Percentiles rank a stretch among this genome's conserved stretches.
phyloP scores from a whole-genome alignment of 352 stramenopile species.

The Pythium plurisporium region DNA sequence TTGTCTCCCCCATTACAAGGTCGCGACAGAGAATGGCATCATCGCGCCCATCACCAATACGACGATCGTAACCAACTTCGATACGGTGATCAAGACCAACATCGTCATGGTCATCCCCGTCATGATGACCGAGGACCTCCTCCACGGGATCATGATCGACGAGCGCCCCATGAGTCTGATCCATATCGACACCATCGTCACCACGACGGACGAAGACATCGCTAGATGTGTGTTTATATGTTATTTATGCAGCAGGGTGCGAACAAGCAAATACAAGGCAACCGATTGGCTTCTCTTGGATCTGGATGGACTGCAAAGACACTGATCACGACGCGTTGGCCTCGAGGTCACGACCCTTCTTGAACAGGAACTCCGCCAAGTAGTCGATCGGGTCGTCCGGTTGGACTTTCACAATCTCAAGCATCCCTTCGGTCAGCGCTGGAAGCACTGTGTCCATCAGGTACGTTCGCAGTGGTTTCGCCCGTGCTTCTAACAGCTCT shows the following conservation, averaged over 20 bases:
- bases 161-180: background rate
- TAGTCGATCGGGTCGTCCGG: conserved; percentile 86
- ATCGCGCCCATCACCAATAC: background rate
- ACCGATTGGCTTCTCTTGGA: background rate
- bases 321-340: conserved; percentile 1
- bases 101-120: background rate
- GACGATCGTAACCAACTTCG: background rate
- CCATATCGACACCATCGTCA: background rate
- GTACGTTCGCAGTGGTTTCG: conserved; percentile 76
- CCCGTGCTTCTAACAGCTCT: conserved; percentile 71
- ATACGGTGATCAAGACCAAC: background rate
- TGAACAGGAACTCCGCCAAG: conserved; percentile 83
- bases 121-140: background rate
- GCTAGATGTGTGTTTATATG: conserved; percentile 8
- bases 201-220: conserved; percentile 1
- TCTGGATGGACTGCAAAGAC: background rate
- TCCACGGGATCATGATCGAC: background rate
- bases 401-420: conserved; percentile 86
- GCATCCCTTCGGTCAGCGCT: conserved; percentile 78
- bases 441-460: conserved; percentile 84
- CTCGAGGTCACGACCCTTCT: conserved; percentile 65
- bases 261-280: conserved; percentile 5
- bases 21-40: conserved; percentile 2
- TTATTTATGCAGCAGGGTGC: conserved; percentile 15
- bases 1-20: background rate